Evolutionary conservation across 768 basidiomycete species (phyloP), one percentile per base, ranked within the genome.

Genomic region (Gyrodon lividus): DNA sequence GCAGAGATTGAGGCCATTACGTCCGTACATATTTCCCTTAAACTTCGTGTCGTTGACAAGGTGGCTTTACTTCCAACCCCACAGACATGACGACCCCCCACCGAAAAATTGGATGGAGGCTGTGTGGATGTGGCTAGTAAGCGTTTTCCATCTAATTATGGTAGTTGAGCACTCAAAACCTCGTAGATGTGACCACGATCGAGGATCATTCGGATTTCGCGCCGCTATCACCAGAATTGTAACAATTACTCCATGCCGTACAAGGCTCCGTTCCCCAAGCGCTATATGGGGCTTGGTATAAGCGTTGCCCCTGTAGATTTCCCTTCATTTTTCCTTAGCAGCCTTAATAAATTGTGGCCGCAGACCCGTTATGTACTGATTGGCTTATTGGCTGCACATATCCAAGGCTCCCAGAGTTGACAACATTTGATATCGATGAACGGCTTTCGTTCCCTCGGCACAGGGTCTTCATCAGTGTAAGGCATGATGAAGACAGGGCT

Each of bases 71-170:
- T 16, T 30, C 13, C n/a, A 12, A 2, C 8, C 52, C 14, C 9
- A 31, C 26, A 65, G 55, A 13, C 34, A 57, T 24, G 55, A 59
- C 2, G 58, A 65, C 22, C 54, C 48, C n/a, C 52, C 41, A n/a
- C 57, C 65, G 23, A 67, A 43, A 37, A 61, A 63, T 38, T 46
- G 47, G 43, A 30, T 58, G 1, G 49, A 59, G 46, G 51, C 57
- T 14, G 22, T 52, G 24, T 66, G 59, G 57, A 41, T 41, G 33
- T 59, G 47, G 66, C 34, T 57, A 46, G 66, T 30, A 51, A 60
- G 63, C 52, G 26, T 33, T 37, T 5, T 14, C 48, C 20, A 17
- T 17, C 33, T 17, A 24, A 12, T 17, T 22, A 20, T 28, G 31
- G 33, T 9, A 20, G 28, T 24, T 13, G 1, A 4, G 5, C 12